Percentiles rank a stretch among this genome's conserved stretches.
These are phyloP conservation scores for Penicillium crystallinum DNA, from an alignment of 495 filamentous ascomycete genomes.

Conservation along the genomic window DNA sequence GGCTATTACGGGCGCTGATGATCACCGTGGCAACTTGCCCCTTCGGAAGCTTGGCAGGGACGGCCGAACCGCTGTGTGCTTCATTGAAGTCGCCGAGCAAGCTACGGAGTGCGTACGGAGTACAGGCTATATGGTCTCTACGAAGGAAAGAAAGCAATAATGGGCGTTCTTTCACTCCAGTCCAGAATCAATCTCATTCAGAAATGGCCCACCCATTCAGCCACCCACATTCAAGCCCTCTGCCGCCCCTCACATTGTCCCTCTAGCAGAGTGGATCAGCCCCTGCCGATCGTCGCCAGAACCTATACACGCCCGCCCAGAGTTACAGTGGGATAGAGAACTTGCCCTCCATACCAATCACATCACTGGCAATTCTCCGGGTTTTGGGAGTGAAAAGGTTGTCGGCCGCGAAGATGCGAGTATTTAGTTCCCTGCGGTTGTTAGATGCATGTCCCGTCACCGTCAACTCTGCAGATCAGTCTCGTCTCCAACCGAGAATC, in stretches of 20 bases:
- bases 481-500: slow-evolving; percentile 11
- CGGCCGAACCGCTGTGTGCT: background rate
- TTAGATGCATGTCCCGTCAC: background rate
- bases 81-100: background rate
- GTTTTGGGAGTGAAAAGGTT: background rate
- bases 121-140: background rate
- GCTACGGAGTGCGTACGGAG: too few relatives aligned
- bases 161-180: background rate
- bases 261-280: slow-evolving; percentile 5
- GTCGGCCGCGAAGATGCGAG: background rate
- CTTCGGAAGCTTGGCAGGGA: background rate
- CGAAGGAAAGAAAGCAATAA: background rate
- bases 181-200: background rate
- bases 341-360: slow-evolving; percentile 14
- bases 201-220: background rate
- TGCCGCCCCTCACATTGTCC: slow-evolving; percentile 7
- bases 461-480: background rate
- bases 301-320: slow-evolving; percentile 1
- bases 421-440: background rate
- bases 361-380: slow-evolving; percentile 10
- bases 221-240: background rate
- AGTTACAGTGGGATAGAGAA: slow-evolving; percentile 3
- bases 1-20: background rate
- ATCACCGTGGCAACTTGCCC: background rate
- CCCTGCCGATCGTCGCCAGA: slow-evolving; percentile 14